Base-by-base conservation (phyloP, 2,329 filamentous ascomycete species). In the Ophiostoma pallidulum region DNA sequence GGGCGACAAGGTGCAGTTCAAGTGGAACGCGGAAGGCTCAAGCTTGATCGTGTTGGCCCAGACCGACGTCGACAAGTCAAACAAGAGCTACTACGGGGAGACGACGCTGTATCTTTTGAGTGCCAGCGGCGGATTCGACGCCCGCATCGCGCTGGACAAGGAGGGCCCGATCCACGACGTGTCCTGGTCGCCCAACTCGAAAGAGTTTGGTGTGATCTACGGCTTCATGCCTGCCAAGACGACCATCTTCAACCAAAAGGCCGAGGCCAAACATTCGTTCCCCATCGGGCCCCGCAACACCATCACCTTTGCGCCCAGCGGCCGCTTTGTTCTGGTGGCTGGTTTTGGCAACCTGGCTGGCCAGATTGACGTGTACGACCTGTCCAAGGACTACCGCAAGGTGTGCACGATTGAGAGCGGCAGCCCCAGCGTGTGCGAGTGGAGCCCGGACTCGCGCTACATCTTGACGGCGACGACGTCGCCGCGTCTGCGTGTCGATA, bases 201-300 rank as follows among this genome's bases (percentile, higher is more conserved):
- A 89, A 70, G 91, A 97, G 66, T 98, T 98, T 61, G 91, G 89
- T 62, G 92, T 98, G 28, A 83, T 96, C 14, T 98, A 98, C 63
- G 92, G 92, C 52, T 97, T 87, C 67, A 97, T 96, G 89, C 92
- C 92, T n/a, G 87, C 92, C 48, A 97, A 97, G 75, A 92, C 91
- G 4, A 96, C 91, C 57, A 92, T 98, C 57, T 98, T 97, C 78
- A 96, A 96, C 66, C 79, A 84, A 59, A 83, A 87, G 54, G 92
- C 86, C 53, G 77, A 89, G 50, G 74, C 84, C 18, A 84, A 84
- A 49, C 87, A 96, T 67, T 86, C 77, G 51, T 96, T 98, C 68
- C 80, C 88, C 44, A 75, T 96, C 45, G 84, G 74, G 3, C 92
- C 92, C 12, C 84, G 92, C 60, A 98, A 98, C 69, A 97, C 91